Conservation (phyloP, 306 rosid species). For the Prunus persica region Prunus_persica_NCBIv2 NC_034016.1:19474001-19474500, state of each 20-base stretch:
- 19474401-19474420: neutral
- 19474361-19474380: too few species aligned
- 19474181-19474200: neutral
- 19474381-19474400: neutral
- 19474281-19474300: accelerated
- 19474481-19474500: neutral
- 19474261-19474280: too few species aligned
- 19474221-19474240: too few species aligned
- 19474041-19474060: neutral
- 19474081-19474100: too few species aligned
- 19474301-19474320: neutral
- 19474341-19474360: too few species aligned
- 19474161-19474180: too few species aligned
- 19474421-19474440: neutral
- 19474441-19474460: too few species aligned
- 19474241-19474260: accelerated
- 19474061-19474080: neutral
- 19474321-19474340: accelerated
- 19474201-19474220: neutral
- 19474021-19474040: too few species aligned
- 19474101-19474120: too few species aligned
- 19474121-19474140: too few species aligned
- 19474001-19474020: too few species aligned
- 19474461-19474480: constrained; percentile 1
- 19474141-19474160: too few species aligned